A percentile compares a stretch with the other conserved stretches of the same genome.
These are phyloP conservation scores for Oryza punctata DNA, from an alignment of 176 grass and related monocot species.

Conservation along the genomic window DNA sequence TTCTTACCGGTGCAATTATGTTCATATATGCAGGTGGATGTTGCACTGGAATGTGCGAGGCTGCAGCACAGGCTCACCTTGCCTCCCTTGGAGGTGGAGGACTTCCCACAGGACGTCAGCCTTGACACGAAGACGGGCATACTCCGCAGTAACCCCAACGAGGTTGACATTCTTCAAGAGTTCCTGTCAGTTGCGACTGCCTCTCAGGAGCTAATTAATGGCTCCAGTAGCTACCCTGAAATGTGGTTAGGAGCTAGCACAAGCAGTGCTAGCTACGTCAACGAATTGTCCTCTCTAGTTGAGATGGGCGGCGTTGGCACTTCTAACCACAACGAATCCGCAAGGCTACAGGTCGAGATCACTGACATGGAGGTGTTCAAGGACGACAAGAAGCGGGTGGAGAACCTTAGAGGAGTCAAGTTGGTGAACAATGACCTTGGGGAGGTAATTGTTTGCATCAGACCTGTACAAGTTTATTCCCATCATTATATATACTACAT, in stretches of 20 bases:
- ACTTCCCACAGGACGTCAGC: constrained; percentile 61
- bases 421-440: constrained; percentile 69
- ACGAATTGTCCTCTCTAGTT: constrained; percentile 54
- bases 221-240: constrained; percentile 53
- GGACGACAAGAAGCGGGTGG: constrained; percentile 59
- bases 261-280: constrained; percentile 42
- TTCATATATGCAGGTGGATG: constrained; percentile 62
- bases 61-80: constrained; percentile 84
- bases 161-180: constrained; percentile 75
- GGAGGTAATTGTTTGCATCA: constrained; percentile 58
- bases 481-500: not conserved
- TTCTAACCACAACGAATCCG: constrained; percentile 43
- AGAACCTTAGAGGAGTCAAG: constrained; percentile 79
- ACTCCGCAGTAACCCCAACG: constrained; percentile 52
- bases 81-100: constrained; percentile 75
- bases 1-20: not conserved
- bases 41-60: constrained; percentile 86
- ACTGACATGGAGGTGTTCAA: constrained; percentile 71
- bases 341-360: constrained; percentile 53
- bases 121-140: constrained; percentile 47
- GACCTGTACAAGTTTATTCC: not conserved
- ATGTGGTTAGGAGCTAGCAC: constrained; percentile 59
- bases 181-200: constrained; percentile 77
- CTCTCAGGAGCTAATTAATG: constrained; percentile 70
- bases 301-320: constrained; percentile 43